Evolutionary conservation across 1,284 basidiomycete species (phyloP).

Genomic region (Rhodotorula glutinis): DNA sequence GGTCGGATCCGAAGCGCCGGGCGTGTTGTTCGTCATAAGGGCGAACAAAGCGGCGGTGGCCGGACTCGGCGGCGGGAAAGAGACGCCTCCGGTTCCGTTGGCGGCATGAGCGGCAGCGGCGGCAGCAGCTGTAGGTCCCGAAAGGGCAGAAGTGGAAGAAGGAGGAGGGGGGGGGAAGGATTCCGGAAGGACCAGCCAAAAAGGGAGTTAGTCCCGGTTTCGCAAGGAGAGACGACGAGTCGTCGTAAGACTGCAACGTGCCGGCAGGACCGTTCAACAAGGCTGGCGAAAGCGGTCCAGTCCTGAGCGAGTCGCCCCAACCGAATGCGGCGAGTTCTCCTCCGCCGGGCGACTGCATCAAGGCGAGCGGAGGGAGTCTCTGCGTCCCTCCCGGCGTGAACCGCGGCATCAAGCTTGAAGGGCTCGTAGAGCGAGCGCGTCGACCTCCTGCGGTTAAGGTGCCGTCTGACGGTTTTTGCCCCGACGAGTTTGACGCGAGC

Average conservation of each 20-base stretch:
- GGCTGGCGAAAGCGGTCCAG: constrained; percentile 88
- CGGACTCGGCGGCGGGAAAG: constrained; percentile 80
- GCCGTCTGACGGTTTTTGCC: constrained; percentile 19
- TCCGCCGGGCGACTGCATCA: constrained; percentile 24
- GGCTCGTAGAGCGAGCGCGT: constrained; percentile 38
- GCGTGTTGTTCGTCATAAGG: constrained; percentile 73
- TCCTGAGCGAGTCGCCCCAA: constrained; percentile 77
- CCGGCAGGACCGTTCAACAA: constrained; percentile 84
- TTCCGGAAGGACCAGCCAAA: neutral
- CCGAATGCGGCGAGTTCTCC: constrained; percentile 53
- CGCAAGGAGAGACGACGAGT: constrained; percentile 52
- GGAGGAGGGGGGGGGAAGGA: too few relatives aligned
- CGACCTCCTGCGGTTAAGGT: constrained; percentile 20
- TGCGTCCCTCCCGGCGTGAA: constrained; percentile 19
- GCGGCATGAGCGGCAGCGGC: too few relatives aligned
- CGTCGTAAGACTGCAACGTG: constrained; percentile 51
- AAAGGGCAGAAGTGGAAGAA: too few relatives aligned
- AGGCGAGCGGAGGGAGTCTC: constrained; percentile 27
- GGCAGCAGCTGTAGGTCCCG: constrained; percentile 43
- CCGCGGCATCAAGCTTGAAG: constrained; percentile 28
- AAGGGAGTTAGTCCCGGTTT: constrained; percentile 42
- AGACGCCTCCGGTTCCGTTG: constrained; percentile 51
- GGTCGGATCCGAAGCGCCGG: constrained; percentile 47
- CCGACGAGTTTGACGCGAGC: constrained; percentile 42
- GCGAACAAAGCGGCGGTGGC: constrained; percentile 89